Evolutionary conservation across 768 basidiomycete genomes (phyloP).

Genomic region (Heimioporus sp.): DNA sequence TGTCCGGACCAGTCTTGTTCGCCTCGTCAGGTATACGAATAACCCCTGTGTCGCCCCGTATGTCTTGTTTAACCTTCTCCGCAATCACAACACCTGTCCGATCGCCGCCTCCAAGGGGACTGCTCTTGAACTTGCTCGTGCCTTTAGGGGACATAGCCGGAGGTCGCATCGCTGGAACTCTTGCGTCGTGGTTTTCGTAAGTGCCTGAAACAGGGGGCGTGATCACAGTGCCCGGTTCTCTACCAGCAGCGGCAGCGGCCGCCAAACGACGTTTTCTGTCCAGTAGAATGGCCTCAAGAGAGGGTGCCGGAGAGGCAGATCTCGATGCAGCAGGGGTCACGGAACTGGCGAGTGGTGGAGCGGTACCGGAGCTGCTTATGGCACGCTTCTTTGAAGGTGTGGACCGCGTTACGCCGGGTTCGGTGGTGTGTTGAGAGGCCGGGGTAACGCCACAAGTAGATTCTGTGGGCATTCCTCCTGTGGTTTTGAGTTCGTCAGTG

Average conservation of each 20-base stretch:
- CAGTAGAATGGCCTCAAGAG: slow-evolving; percentile 64
- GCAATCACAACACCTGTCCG: slow-evolving; percentile 46
- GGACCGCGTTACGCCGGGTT: background rate
- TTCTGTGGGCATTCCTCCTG: background rate
- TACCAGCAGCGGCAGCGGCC: slow-evolving; percentile 20
- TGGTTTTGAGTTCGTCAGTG: slow-evolving; percentile 4
- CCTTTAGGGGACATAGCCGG: slow-evolving; percentile 39
- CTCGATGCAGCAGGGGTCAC: slow-evolving; percentile 24
- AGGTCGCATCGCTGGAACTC: slow-evolving; percentile 8
- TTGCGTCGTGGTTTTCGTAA: slow-evolving; percentile 18
- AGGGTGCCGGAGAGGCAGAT: slow-evolving; percentile 48
- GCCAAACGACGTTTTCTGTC: slow-evolving; percentile 60
- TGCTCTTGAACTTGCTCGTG: slow-evolving; percentile 67
- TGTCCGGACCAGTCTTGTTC: slow-evolving; percentile 35
- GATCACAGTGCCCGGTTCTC: slow-evolving; percentile 7
- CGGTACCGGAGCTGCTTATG: slow-evolving; percentile 11
- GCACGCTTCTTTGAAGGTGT: slow-evolving; percentile 13
- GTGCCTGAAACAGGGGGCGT: slow-evolving; percentile 3
- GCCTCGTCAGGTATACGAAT: slow-evolving; percentile 35
- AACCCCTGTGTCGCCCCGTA: slow-evolving; percentile 19
- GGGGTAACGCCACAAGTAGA: background rate
- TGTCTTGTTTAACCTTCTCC: slow-evolving; percentile 43
- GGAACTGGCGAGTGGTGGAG: slow-evolving; percentile 12
- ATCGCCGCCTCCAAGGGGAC: slow-evolving; percentile 53
- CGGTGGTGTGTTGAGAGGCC: background rate